Percentiles rank a stretch among this genome's conserved stretches.
Conservation (phyloP, 345 rosid species). For the Pistacia vera region DNA sequence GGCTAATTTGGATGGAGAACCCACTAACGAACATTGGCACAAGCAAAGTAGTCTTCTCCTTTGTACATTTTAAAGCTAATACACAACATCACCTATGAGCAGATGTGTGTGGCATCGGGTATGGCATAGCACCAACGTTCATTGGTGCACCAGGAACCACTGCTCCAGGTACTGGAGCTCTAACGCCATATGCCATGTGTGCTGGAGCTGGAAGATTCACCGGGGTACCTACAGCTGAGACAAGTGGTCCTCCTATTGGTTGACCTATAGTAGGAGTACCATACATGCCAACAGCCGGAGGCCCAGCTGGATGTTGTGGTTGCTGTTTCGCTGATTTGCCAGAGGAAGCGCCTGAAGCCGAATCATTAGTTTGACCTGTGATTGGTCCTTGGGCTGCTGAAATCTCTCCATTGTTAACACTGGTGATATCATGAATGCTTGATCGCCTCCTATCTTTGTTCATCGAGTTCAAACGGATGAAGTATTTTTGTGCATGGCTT, state of each 20-base stretch:
- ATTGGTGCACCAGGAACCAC: constrained; percentile 80
- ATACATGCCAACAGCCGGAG: constrained; percentile 57
- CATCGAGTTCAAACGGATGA: constrained; percentile 87
- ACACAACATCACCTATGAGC: constrained; percentile 64
- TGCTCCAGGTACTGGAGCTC: constrained; percentile 65
- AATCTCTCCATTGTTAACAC: constrained; percentile 72
- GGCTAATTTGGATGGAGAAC: constrained; percentile 27
- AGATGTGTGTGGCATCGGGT: constrained; percentile 70
- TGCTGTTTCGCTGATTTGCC: constrained; percentile 66
- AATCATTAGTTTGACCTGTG: constrained; percentile 80
- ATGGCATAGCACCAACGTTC: constrained; percentile 70
- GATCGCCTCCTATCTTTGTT: constrained; percentile 95
- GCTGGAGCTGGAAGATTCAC: constrained; percentile 74
- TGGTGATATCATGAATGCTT: constrained; percentile 96
- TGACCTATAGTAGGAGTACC: constrained; percentile 79
- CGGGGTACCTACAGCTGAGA: constrained; percentile 93
- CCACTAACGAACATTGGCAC: constrained; percentile 19
- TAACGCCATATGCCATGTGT: constrained; percentile 76
- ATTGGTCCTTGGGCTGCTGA: constrained; percentile 78
- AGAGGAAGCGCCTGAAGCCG: constrained; percentile 50
- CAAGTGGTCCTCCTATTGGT: constrained; percentile 77
- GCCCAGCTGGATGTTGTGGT: constrained; percentile 46
- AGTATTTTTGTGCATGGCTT: constrained; percentile 96
- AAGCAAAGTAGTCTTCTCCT: constrained; percentile 34
- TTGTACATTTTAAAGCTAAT: constrained; percentile 45